Percentiles rank a stretch among this genome's conserved stretches.
These are phyloP conservation scores for Chlorella variabilis DNA, from an alignment of 163 green algal genomes.

Conservation along the genomic window DNA sequence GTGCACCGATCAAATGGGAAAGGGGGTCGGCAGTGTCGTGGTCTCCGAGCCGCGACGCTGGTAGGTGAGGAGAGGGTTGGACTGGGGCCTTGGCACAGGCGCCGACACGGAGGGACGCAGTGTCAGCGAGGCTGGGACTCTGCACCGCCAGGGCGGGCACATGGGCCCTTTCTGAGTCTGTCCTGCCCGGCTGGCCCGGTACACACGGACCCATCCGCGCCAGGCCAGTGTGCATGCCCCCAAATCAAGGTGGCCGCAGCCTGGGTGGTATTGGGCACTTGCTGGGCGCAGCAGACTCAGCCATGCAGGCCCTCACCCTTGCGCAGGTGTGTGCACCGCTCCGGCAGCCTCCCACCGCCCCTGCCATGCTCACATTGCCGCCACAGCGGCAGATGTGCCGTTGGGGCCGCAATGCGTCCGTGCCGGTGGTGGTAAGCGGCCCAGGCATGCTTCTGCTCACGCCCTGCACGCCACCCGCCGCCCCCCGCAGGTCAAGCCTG, in stretches of 20 bases:
- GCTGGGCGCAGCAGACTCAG: too few relatives aligned
- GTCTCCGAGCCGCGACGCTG: too few relatives aligned
- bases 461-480: not conserved
- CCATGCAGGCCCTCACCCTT: not conserved
- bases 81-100: too few relatives aligned
- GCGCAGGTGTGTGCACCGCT: not conserved
- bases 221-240: too few relatives aligned
- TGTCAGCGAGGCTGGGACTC: too few relatives aligned
- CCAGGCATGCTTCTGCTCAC: not conserved
- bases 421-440: not conserved
- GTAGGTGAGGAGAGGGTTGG: too few relatives aligned
- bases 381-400: not conserved
- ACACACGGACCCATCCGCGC: too few relatives aligned
- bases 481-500: constrained; percentile 27
- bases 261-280: not conserved
- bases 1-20: not conserved
- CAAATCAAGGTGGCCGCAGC: not conserved
- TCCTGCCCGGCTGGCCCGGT: too few relatives aligned
- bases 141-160: too few relatives aligned
- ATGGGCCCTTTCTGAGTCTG: too few relatives aligned
- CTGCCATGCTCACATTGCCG: not conserved
- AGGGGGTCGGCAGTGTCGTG: not conserved
- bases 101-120: too few relatives aligned
- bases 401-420: not conserved
- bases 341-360: too few relatives aligned